Conservation (phyloP, 805 yeast genomes). For the Suhomyces vadensis region DNA sequence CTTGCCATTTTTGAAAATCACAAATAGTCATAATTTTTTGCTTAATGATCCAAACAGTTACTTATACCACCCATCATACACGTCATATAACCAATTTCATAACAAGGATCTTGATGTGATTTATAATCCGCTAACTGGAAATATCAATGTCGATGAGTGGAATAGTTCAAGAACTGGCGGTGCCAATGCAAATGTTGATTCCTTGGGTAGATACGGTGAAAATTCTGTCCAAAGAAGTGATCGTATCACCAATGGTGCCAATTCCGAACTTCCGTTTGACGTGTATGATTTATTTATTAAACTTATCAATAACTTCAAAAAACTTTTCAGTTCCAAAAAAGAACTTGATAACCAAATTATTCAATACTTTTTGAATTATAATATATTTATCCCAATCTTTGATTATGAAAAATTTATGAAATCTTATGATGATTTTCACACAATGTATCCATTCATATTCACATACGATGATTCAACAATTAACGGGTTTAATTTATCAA, state of each 20-base stretch:
- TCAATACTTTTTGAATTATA: conserved; percentile 53
- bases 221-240: conserved; percentile 3
- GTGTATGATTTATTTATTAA: conserved; percentile 46
- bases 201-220: background rate
- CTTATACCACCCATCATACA: conserved; percentile 40
- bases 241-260: conserved; percentile 6
- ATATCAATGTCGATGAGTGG: conserved; percentile 7
- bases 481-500: conserved; percentile 48
- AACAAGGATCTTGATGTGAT: conserved; percentile 39
- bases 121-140: conserved; percentile 41
- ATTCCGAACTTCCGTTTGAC: conserved; percentile 36
- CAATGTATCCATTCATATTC: conserved; percentile 49
- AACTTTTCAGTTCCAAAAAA: conserved; percentile 35
- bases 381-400: conserved; percentile 54
- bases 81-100: conserved; percentile 36
- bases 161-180: conserved; percentile 2
- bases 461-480: conserved; percentile 48
- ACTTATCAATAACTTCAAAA: conserved; percentile 45
- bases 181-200: conserved; percentile 8
- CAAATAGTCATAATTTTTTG: conserved; percentile 44
- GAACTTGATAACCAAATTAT: conserved; percentile 49
- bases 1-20: conserved; percentile 44
- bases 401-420: conserved; percentile 55
- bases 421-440: conserved; percentile 49
- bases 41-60: conserved; percentile 45